Evolutionary conservation across 768 basidiomycete species (phyloP), one percentile per base, ranked within the genome.

Genomic region (Nidularia pulvinata): DNA sequence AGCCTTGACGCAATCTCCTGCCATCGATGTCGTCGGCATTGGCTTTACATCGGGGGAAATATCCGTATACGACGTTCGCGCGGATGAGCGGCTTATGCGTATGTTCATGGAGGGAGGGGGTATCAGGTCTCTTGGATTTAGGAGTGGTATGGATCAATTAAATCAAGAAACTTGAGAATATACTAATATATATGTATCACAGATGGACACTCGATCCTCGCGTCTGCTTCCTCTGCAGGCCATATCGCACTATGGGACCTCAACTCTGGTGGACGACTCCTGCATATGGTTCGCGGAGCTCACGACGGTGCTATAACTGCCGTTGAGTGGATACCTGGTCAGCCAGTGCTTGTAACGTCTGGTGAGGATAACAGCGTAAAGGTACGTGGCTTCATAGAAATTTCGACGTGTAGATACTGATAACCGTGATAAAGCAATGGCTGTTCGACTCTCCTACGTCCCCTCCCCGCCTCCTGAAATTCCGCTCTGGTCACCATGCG

Each of bases 361-460:
- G 91, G 94, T 19, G 91, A 89, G 57, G 97, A 98, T 65, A 99
- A 99, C 67, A 91, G 93, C 60, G 81, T 99, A 55, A 98, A 98
- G 81, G 95, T 95, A 54, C 51, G 67, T 65, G 43, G 35, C 36
- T 42, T 49, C 36, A 22, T 35, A 35, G 13, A n/a, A 16, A 42
- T 11, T 42, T 42, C 5, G 39, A 11, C 13, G 13, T 16, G 39
- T 42, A 11, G 39, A 42, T 25, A 4, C 34, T 7, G 49, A 43
- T 52, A 33, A 37, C 36, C 5, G 13, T 39, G 51, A 42, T 55
- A 34, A 62, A 98, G 95, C 95, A 99, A 95, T 98, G 96, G 95
- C 66, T 96, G 19, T 95, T 96, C 61, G 97, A 98, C 63, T 91
- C 95, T 0, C 93, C 94, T 0, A 89, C 91, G 0, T 77, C 89